These are phyloP conservation scores for Colletotrichum sp. DNA, from an alignment of 2,329 filamentous ascomycete genomes.

Conservation along the genomic window DNA sequence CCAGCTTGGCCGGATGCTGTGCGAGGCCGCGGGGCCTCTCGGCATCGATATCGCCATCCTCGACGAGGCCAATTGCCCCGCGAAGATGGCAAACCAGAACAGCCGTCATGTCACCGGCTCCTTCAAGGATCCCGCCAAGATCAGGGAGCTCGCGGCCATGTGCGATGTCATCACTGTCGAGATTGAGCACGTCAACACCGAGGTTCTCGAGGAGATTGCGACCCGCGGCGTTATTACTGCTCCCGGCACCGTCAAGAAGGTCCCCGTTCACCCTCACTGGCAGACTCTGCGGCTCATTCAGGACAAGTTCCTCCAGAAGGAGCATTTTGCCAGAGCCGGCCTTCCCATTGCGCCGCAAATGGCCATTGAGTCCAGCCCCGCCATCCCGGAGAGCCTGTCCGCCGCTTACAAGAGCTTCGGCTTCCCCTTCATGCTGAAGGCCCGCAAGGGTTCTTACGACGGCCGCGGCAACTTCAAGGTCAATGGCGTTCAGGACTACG, in stretches of 20 bases:
- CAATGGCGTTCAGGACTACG: slow-evolving; percentile 47
- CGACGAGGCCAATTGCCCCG: slow-evolving; percentile 76
- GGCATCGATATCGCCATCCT: slow-evolving; percentile 81
- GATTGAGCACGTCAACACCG: slow-evolving; percentile 94
- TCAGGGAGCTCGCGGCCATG: slow-evolving; percentile 75
- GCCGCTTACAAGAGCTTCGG: slow-evolving; percentile 69
- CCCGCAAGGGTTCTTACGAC: slow-evolving; percentile 88
- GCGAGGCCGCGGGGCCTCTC: slow-evolving; percentile 77
- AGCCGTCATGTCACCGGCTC: slow-evolving; percentile 79
- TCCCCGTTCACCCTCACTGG: slow-evolving; percentile 81
- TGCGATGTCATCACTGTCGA: slow-evolving; percentile 90
- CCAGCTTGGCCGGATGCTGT: slow-evolving; percentile 91
- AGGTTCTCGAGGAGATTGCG: slow-evolving; percentile 83
- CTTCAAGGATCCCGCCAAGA: slow-evolving; percentile 82
- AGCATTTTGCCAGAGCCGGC: slow-evolving; percentile 70
- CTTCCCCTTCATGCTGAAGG: slow-evolving; percentile 92
- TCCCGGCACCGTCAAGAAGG: slow-evolving; percentile 45
- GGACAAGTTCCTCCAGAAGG: slow-evolving; percentile 92
- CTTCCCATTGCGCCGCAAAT: slow-evolving; percentile 77
- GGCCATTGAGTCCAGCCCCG: slow-evolving; percentile 60
- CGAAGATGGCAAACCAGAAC: slow-evolving; percentile 84
- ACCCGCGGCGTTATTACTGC: slow-evolving; percentile 64
- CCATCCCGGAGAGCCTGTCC: slow-evolving; percentile 64
- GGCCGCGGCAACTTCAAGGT: slow-evolving; percentile 73
- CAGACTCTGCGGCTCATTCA: slow-evolving; percentile 87